Evolutionary conservation across 768 basidiomycete species (phyloP), one percentile per base, ranked within the genome.

Genomic region (Antrodiella citrinella): DNA sequence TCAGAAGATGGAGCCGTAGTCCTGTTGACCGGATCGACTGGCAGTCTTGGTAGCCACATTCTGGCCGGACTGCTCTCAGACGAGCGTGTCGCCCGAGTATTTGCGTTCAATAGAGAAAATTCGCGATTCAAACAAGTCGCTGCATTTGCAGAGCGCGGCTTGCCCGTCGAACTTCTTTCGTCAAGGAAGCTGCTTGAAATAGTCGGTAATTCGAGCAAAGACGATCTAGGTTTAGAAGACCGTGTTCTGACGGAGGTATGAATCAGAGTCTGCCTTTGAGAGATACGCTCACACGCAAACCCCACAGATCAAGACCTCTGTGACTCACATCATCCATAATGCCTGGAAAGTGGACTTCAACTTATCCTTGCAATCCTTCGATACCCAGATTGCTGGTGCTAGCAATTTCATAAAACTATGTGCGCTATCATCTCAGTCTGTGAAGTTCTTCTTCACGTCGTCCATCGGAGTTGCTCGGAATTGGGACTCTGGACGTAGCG

Each of bases 301-400:
- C 44, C 3, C 9, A 18, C 15, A 54, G 53, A n/a, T 54, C 1
- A 3, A 30, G 19, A 5, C 9, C 3, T 42, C 53, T n/a, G 50
- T 51, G 4, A 51, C 53, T 2, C 53, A 54, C 26, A 21, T 54
- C 21, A 26, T 51, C 39, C 53, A 54, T 41, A 51, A 51, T 41
- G 53, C 49, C 5, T 70, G 68, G 68, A 60, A 50, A 1, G 62
- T 69, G n/a, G 57, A 69, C 47, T 69, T 70, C 57, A 69, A 67
- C 44, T 45, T 64, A 1, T 44, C 63, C 1, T 45, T 70, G 5
- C 22, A 24, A 2, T 64, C 68, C 3, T 67, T 67, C 45, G 67
- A 69, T 48, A 47, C 54, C 19, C 54, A 59, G 46, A 50, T 70
- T 5, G 48, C 49, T 3, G 59, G 61, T 1, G 50, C 67, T 4